Percentiles rank a stretch among this genome's conserved stretches.
Evolutionary conservation across 1,139 yeast species (phyloP).

Genomic region (Geotrichum siamense): DNA sequence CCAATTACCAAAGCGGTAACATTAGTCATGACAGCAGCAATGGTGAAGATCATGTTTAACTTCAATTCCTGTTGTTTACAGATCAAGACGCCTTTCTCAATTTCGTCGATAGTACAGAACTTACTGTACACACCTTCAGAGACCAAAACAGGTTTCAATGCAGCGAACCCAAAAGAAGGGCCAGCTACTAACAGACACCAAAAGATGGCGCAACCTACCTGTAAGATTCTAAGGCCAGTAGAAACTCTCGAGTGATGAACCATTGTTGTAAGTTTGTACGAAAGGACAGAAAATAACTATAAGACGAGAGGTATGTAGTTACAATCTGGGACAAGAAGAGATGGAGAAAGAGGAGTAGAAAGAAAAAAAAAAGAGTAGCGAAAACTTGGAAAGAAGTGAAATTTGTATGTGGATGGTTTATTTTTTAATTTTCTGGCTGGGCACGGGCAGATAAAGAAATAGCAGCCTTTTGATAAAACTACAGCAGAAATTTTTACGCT

Average conservation of each 20-base stretch:
- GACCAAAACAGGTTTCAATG: constrained; percentile 74
- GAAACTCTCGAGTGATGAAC: constrained; percentile 15
- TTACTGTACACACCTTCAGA: constrained; percentile 68
- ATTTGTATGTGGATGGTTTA: too few species aligned
- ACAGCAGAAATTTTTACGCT: too few species aligned
- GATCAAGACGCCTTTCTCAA: constrained; percentile 24
- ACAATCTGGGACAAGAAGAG: not conserved
- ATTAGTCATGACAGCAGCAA: constrained; percentile 85
- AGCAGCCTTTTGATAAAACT: too few species aligned
- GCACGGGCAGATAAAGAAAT: too few species aligned
- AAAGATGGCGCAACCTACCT: constrained; percentile 59
- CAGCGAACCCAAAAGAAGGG: constrained; percentile 87
- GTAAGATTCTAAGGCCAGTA: constrained; percentile 36
- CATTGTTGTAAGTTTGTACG: constrained; percentile 7
- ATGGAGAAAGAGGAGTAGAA: not conserved
- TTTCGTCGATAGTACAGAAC: constrained; percentile 41
- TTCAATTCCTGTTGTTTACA: constrained; percentile 76
- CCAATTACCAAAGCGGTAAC: constrained; percentile 79
- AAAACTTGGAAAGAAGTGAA: too few species aligned
- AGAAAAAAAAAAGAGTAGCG: not conserved
- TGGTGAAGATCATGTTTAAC: constrained; percentile 72
- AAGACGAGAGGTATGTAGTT: not conserved
- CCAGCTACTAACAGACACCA: constrained; percentile 95
- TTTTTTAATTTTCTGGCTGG: too few species aligned
- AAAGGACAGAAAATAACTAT: too few species aligned